Conservation (phyloP, 192 early-diverging fungal species). For the Jimgerdemannia lactiflua region DNA sequence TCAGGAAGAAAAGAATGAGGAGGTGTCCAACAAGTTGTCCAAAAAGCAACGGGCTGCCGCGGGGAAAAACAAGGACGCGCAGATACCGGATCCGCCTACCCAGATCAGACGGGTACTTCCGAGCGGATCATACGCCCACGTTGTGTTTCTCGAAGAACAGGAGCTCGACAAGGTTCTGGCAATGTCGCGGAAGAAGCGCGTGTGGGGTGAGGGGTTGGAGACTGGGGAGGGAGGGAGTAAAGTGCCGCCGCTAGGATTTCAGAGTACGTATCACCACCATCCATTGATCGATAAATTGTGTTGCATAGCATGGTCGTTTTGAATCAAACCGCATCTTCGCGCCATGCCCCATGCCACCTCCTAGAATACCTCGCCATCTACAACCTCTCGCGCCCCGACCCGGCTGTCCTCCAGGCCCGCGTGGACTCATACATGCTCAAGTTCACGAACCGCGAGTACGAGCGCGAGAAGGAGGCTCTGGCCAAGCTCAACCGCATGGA, state of each 20-base stretch:
- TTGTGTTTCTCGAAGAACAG: slow-evolving; percentile 67
- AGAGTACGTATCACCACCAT: slow-evolving; percentile 6
- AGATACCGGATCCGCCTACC: slow-evolving; percentile 14
- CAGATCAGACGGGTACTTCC: slow-evolving; percentile 38
- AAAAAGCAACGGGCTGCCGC: slow-evolving; percentile 5
- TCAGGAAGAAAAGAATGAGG: slow-evolving; percentile 18
- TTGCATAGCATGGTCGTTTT: too few relatives aligned
- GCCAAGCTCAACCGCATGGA: slow-evolving; percentile 79
- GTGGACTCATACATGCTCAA: slow-evolving; percentile 75
- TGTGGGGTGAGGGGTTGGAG: slow-evolving; percentile 54
- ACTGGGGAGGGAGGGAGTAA: slow-evolving; percentile 32
- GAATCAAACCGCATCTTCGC: slow-evolving; percentile 6
- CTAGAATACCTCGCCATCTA: slow-evolving; percentile 12
- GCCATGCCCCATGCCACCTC: slow-evolving; percentile 20
- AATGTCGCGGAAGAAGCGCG: slow-evolving; percentile 54
- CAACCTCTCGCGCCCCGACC: slow-evolving; percentile 28
- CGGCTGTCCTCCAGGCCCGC: slow-evolving; percentile 47
- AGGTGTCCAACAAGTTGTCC: slow-evolving; percentile 16
- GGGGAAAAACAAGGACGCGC: background rate
- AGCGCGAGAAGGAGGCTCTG: slow-evolving; percentile 60
- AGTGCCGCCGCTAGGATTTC: slow-evolving; percentile 45
- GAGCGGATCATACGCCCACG: slow-evolving; percentile 60
- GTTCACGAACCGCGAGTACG: slow-evolving; percentile 75
- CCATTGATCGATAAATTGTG: slow-evolving; percentile 34
- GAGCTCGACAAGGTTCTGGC: slow-evolving; percentile 58